phyloP scores from a whole-genome alignment of 1,284 basidiomycete genomes.

The Vanrija humicola region DNA sequence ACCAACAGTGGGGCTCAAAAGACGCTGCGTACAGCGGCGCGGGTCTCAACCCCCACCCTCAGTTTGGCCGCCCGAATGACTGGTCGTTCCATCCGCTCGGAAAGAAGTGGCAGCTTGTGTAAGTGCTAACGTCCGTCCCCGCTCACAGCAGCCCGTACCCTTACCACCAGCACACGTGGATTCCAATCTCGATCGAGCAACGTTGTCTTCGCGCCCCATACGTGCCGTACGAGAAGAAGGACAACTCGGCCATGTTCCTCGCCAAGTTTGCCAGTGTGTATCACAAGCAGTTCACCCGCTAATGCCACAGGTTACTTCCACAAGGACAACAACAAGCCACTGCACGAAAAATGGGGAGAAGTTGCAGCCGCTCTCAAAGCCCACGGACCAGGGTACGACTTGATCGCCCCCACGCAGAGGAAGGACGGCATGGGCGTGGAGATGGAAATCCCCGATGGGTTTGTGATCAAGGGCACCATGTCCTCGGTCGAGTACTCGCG shows the following conservation, averaged over 20 bases:
- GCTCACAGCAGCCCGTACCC: conserved; percentile 29
- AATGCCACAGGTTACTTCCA: too few species aligned
- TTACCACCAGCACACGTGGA: conserved; percentile 30
- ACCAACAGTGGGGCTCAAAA: conserved; percentile 3
- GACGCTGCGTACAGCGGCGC: conserved; percentile 17
- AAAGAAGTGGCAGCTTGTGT: conserved; percentile 40
- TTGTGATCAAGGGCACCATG: conserved; percentile 24
- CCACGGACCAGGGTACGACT: too few species aligned
- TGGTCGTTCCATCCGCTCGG: conserved; percentile 44
- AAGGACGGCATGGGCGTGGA: conserved; percentile 8
- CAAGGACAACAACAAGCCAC: too few species aligned
- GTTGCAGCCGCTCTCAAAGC: background rate
- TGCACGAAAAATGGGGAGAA: too few species aligned
- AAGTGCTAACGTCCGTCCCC: conserved; percentile 1
- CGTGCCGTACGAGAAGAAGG: conserved; percentile 23
- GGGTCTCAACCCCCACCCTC: conserved; percentile 1
- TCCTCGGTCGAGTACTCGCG: conserved; percentile 27
- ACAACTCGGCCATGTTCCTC: conserved; percentile 36
- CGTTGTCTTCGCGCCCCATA: conserved; percentile 29
- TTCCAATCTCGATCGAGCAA: conserved; percentile 42
- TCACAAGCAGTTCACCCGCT: background rate
- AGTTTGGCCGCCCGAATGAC: conserved; percentile 28
- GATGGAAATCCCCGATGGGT: conserved; percentile 32
- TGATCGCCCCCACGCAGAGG: conserved; percentile 26
- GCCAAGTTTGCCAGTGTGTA: conserved; percentile 23